Evolutionary conservation across 371 early-diverging fungal genomes (phyloP), one percentile per base, ranked within the genome.

Genomic region (Furculomyces boomerangus): DNA sequence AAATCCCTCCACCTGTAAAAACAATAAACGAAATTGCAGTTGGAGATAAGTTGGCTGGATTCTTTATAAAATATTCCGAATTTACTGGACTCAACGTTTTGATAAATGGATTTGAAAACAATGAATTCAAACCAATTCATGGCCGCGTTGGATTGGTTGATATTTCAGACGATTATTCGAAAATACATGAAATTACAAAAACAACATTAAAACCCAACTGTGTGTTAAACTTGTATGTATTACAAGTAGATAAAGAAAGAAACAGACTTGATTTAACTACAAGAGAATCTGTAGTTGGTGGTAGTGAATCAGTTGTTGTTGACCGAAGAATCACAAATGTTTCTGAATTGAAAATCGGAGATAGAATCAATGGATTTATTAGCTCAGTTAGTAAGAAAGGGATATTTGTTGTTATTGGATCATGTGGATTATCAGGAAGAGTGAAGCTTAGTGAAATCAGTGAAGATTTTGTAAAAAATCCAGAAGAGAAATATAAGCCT

Each of bases 401-500:
- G 55, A 69, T 77, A 31, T 90, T 90, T 66, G 74, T 93, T 30
- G 58, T 71, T n/a, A 58, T 43, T 3, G 43, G 89, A 24, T 77
- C 76, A 32, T 77, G 75, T 43, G 58, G 68, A 18, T 50, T 85
- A 37, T 65, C 66, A 51, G 95, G 76, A 18, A 79, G 89, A 53
- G 86, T 90, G 47, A 81, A 86, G 70, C 88, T 93, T 64, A 73
- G 78, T 41, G 83, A 91, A 57, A 56, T 94, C n/a, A 81, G 82
- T 0, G 93, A 93, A 66, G 81, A 78, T 31, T 90, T 73, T 59
- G 71, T 92, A 30, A 81, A 83, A 60, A 86, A 92, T 51, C 85
- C 89, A 77, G 77, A 83, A 66, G 56, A 58, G 29, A 65, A 75
- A 3, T 85, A 80, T 65, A 71, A 76, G 24, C 60, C 76, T 16